Base-by-base conservation (phyloP, 257 asterid genomes). In the Solanum rostratum region DNA sequence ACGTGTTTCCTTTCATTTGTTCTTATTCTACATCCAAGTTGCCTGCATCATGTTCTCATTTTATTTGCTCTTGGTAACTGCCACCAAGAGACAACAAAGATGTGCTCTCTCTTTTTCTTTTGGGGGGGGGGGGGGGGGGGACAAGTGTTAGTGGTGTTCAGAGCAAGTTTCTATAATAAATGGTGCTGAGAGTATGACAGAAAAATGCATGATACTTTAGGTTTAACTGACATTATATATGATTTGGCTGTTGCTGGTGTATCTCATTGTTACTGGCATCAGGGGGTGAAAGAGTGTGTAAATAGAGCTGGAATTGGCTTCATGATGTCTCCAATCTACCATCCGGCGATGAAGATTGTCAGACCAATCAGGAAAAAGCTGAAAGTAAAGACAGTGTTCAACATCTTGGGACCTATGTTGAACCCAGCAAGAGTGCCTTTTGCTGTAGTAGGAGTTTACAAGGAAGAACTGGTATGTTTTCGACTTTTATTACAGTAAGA, bases 261-360 rank as follows among this genome's bases (percentile, higher is more conserved):
- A 20, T 84, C 82, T 55, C 54, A 43, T 22, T 66, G 22, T 43
- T 55, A 43, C 80, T 55, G 69, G 73, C 39, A 46, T 57, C 89
- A 95, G 98, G 97, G 91, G 41, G 92, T 95, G 18, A 88, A 71
- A 78, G 87, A 83, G 84, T 94, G 98, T 14, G 89, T 94, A 69
- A 86, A 84, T 84, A 92, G 90, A 88, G 96, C 89, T 13, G 96
- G 97, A 79, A 95, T 95, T 11, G 97, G 98, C 80, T 95, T 95
- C 82, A 94, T 94, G 98, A 94, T 95, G 98, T 89, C 98, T 43
- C 96, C 98, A 39, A 87, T 87, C 85, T 94, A 94, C 84, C 98
- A 95, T 88, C 98, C 98, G 1, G 97, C 96, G 7, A 95, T 94
- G 97, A 92, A 90, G 90, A 89, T 88, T 14, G 95, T 95, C 84